Evolutionary conservation across 352 stramenopile genomes (phyloP).

Genomic region (Pilasporangium apinafurcum): DNA sequence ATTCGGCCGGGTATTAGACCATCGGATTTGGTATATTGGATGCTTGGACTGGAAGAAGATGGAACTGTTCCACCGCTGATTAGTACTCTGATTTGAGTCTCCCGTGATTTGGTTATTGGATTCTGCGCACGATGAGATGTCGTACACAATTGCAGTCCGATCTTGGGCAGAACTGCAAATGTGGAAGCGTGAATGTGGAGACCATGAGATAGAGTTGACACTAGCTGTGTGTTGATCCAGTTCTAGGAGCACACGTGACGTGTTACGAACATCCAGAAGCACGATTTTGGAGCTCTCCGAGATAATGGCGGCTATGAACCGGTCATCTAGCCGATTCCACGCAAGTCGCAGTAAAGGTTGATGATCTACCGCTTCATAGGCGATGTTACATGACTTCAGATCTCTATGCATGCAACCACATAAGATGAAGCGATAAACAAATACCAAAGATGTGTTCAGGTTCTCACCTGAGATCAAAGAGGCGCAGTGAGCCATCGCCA

Average conservation of each 20-base stretch:
- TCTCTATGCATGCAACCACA: slow-evolving; percentile 14
- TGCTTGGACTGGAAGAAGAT: slow-evolving; percentile 58
- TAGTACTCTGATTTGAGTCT: slow-evolving; percentile 10
- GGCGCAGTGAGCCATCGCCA: slow-evolving; percentile 93
- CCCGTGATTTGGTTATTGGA: slow-evolving; percentile 12
- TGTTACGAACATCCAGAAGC: slow-evolving; percentile 95
- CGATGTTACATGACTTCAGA: slow-evolving; percentile 93
- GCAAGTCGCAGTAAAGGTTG: slow-evolving; percentile 91
- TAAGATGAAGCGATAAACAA: background rate
- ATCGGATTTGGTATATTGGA: slow-evolving; percentile 83
- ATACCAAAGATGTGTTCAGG: no score
- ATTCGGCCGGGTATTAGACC: slow-evolving; percentile 91
- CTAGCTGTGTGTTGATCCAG: slow-evolving; percentile 87
- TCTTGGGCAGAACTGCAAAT: slow-evolving; percentile 96
- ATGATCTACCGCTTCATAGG: slow-evolving; percentile 91
- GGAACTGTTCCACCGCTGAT: slow-evolving; percentile 28
- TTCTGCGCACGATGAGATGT: slow-evolving; percentile 56
- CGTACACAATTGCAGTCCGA: slow-evolving; percentile 94
- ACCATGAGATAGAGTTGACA: slow-evolving; percentile 97
- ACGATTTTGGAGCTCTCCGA: slow-evolving; percentile 89
- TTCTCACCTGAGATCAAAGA: slow-evolving; percentile 98
- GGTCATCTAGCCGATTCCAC: slow-evolving; percentile 97
- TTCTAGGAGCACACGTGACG: slow-evolving; percentile 87
- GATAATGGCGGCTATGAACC: slow-evolving; percentile 95
- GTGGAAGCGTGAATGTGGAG: slow-evolving; percentile 87